These are phyloP conservation scores for Colletotrichum camelliae DNA, from an alignment of 2,329 filamentous ascomycete species.

Conservation along the genomic window DNA sequence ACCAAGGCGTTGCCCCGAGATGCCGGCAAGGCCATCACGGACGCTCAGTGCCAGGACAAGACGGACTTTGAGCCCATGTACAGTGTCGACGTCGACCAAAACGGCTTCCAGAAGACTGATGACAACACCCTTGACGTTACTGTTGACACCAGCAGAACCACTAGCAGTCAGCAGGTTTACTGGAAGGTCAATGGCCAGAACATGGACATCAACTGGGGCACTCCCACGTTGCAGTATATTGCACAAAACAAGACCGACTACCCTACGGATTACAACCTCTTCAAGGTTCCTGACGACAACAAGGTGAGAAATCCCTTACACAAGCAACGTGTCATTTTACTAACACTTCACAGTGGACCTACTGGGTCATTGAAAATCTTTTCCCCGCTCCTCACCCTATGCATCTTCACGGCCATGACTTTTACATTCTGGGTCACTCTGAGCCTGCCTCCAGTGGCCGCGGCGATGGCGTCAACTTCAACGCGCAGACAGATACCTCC, in stretches of 20 bases:
- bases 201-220: conserved; percentile 44
- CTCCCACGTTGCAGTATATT: conserved; percentile 39
- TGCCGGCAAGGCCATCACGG: conserved; percentile 29
- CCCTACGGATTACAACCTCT: conserved; percentile 9
- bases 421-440: conserved; percentile 45
- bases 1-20: conserved; percentile 31
- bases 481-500: conserved; percentile 32
- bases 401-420: conserved; percentile 43
- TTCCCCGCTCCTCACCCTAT: conserved; percentile 19
- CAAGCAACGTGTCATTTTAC: background rate
- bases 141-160: conserved; percentile 23
- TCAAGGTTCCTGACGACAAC: conserved; percentile 8
- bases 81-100: conserved; percentile 27
- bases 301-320: background rate
- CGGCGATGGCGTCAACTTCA: conserved; percentile 25
- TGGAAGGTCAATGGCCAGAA: conserved; percentile 39
- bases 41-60: conserved; percentile 26
- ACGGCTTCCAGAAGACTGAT: conserved; percentile 29
- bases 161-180: conserved; percentile 26
- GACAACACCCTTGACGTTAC: conserved; percentile 29
- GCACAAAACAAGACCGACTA: conserved; percentile 10
- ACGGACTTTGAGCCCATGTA: conserved; percentile 30
- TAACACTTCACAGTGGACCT: conserved; percentile 6
- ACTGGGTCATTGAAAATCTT: conserved; percentile 21
- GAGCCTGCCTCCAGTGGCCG: conserved; percentile 2